phyloP scores from a whole-genome alignment of 352 stramenopile genomes.

The Pythium brachiatum region DNA sequence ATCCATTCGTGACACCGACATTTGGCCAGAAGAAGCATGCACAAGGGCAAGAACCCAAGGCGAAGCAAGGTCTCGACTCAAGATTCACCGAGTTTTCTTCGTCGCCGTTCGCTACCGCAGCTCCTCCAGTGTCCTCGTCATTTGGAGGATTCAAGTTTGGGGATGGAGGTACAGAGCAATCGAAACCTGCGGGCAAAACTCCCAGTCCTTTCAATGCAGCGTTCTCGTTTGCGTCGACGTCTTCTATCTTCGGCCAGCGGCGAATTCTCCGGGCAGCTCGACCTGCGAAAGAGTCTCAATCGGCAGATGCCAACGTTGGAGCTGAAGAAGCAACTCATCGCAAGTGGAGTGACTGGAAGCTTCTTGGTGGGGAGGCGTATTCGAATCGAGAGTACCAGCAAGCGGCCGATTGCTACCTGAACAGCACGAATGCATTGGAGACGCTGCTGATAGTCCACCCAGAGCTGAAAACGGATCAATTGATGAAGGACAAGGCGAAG shows the following conservation, averaged over 20 bases:
- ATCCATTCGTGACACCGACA: constrained; percentile 47
- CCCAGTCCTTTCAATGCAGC: neutral
- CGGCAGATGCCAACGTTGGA: neutral
- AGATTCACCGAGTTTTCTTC: neutral
- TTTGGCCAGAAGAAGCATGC: constrained; percentile 25
- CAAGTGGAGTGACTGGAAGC: constrained; percentile 65
- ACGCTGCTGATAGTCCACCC: constrained; percentile 30
- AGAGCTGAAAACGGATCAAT: constrained; percentile 30
- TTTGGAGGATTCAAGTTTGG: neutral
- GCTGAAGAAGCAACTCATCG: constrained; percentile 35
- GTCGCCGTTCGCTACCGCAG: neutral
- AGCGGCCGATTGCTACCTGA: constrained; percentile 44
- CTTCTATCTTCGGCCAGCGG: constrained; percentile 13
- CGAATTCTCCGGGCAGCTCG: constrained; percentile 19
- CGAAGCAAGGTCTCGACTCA: constrained; percentile 1
- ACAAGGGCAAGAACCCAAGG: neutral
- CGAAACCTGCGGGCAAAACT: neutral
- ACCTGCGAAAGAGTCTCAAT: constrained; percentile 1
- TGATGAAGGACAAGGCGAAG: constrained; percentile 79
- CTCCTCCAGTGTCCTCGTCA: neutral
- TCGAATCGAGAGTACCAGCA: constrained; percentile 38
- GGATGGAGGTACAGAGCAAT: neutral
- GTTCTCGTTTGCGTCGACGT: too few relatives aligned
- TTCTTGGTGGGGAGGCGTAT: constrained; percentile 50
- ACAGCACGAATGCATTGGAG: constrained; percentile 51